phyloP scores from a whole-genome alignment of 2,329 filamentous ascomycete species.

The Cladosporium sp. region DNA sequence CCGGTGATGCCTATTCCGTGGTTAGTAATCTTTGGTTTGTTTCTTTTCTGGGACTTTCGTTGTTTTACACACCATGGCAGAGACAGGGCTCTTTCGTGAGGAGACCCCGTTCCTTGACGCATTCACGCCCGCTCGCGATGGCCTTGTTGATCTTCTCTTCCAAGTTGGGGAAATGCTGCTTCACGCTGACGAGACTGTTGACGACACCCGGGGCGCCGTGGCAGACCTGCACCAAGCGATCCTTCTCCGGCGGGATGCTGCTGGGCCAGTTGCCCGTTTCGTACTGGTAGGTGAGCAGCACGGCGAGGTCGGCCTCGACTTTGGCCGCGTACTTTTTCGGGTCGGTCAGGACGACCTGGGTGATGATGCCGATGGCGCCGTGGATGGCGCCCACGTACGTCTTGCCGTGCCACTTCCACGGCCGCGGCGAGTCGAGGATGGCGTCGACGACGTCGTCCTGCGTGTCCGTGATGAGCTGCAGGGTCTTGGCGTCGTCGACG shows the following conservation, averaged over 20 bases:
- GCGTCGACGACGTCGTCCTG: conserved; percentile 55
- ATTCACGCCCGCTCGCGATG: conserved; percentile 48
- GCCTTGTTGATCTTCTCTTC: conserved; percentile 50
- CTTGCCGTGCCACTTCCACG: conserved; percentile 63
- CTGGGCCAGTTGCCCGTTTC: conserved; percentile 62
- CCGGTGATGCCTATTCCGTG: conserved; percentile 53
- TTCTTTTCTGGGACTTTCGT: too few relatives aligned
- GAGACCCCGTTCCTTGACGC: conserved; percentile 55
- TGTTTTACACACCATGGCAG: conserved; percentile 53
- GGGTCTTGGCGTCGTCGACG: conserved; percentile 43
- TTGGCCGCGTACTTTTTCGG: conserved; percentile 51
- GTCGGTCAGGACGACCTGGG: conserved; percentile 61
- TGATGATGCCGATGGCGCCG: conserved; percentile 65
- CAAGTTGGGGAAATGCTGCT: conserved; percentile 53
- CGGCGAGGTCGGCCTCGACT: conserved; percentile 51
- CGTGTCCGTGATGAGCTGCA: conserved; percentile 51
- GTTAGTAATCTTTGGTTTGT: too few relatives aligned
- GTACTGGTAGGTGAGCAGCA: conserved; percentile 57
- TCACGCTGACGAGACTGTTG: conserved; percentile 54
- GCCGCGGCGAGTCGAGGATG: conserved; percentile 52
- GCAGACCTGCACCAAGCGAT: conserved; percentile 60
- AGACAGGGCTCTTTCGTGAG: conserved; percentile 62
- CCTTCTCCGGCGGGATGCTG: conserved; percentile 46
- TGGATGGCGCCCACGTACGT: conserved; percentile 64
- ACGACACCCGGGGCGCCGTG: conserved; percentile 64